Conservation (phyloP, 495 filamentous ascomycete genomes). For the Talaromyces stipitatus region DNA sequence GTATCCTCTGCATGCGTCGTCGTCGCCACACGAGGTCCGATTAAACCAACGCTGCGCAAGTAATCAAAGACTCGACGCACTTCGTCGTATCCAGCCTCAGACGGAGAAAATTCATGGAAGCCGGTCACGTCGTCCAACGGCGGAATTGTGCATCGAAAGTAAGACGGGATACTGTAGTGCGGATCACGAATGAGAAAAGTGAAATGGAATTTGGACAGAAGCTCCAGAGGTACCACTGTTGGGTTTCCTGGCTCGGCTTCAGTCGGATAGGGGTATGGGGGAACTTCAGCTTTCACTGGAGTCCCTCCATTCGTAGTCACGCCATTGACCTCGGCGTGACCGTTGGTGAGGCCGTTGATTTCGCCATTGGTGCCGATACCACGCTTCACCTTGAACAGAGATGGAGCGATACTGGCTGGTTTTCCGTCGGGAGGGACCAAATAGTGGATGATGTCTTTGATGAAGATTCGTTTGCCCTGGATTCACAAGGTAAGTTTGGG, state of each 20-base stretch:
- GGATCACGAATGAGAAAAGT: constrained; percentile 98
- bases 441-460: constrained; percentile 96
- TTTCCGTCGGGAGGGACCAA: constrained; percentile 67
- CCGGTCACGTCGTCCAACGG: constrained; percentile 74
- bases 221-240: constrained; percentile 65
- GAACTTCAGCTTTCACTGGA: constrained; percentile 13
- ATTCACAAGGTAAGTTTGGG: constrained; percentile 28
- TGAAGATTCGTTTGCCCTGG: constrained; percentile 75
- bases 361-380: constrained; percentile 48
- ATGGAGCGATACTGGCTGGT: constrained; percentile 64
- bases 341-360: constrained; percentile 18
- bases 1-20: constrained; percentile 15
- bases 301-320: constrained; percentile 6
- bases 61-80: constrained; percentile 80
- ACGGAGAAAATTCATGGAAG: constrained; percentile 76
- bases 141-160: constrained; percentile 92
- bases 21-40: constrained; percentile 55
- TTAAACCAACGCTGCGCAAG: constrained; percentile 48
- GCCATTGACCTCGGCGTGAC: constrained; percentile 20
- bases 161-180: constrained; percentile 75
- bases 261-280: constrained; percentile 52
- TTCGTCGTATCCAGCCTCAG: constrained; percentile 86
- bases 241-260: constrained; percentile 60
- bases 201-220: constrained; percentile 76
- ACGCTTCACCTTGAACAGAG: constrained; percentile 53